Percentiles rank a stretch among this genome's conserved stretches.
These are phyloP conservation scores for Alternaria atra DNA, from an alignment of 2,329 filamentous ascomycete species.

Conservation along the genomic window DNA sequence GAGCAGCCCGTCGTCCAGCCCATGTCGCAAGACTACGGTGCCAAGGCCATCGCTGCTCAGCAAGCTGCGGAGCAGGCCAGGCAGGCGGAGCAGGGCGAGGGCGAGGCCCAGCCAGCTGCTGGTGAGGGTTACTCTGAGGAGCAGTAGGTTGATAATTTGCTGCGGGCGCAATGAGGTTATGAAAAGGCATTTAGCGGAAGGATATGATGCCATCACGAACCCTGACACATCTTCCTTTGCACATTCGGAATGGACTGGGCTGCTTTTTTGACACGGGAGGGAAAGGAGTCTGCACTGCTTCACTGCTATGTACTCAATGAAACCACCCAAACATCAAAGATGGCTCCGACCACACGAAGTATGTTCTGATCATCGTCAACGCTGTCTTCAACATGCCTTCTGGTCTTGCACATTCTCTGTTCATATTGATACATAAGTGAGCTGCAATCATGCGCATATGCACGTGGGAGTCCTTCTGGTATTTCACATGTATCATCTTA, in stretches of 20 bases:
- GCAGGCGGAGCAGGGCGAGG: constrained; percentile 66
- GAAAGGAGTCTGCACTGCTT: constrained; percentile 41
- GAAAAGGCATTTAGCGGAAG: constrained; percentile 42
- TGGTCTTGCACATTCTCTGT: not conserved
- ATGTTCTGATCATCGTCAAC: constrained; percentile 2
- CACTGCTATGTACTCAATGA: constrained; percentile 45
- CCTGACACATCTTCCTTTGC: constrained; percentile 43
- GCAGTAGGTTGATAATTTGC: constrained; percentile 38
- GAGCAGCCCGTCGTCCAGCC: constrained; percentile 95
- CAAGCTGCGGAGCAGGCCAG: constrained; percentile 71
- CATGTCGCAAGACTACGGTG: constrained; percentile 97
- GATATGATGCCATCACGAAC: constrained; percentile 37
- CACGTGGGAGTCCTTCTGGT: not conserved
- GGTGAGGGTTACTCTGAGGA: constrained; percentile 45
- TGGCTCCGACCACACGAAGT: constrained; percentile 35
- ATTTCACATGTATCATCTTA: not conserved
- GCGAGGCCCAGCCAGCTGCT: constrained; percentile 52
- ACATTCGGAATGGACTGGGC: constrained; percentile 41
- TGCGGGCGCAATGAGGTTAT: constrained; percentile 42
- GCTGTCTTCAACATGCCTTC: not conserved
- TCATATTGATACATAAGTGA: not conserved
- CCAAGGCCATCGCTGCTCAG: constrained; percentile 79
- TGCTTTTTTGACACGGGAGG: constrained; percentile 41
- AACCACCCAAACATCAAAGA: constrained; percentile 42
- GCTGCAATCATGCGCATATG: not conserved